Percentiles rank a stretch among this genome's conserved stretches.
phyloP scores from a whole-genome alignment of 179 eudicot species.

The Corrigiola litoralis region DNA sequence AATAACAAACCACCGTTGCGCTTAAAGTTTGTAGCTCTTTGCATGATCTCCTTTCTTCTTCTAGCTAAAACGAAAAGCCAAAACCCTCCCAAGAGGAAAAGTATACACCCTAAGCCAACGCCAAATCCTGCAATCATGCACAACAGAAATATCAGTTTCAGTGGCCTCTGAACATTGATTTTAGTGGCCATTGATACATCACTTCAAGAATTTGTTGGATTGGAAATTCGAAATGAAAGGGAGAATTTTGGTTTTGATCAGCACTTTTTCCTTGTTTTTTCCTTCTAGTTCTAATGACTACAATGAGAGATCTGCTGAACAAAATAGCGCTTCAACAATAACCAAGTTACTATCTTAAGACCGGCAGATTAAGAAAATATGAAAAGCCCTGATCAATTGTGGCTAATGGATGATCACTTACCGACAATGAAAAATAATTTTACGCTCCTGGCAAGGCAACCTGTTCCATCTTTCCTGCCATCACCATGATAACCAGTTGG shows the following conservation, averaged over 20 bases:
- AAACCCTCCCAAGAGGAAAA: conserved; percentile 11
- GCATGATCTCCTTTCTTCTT: conserved; percentile 19
- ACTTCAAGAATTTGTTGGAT: background rate
- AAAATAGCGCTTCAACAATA: no score
- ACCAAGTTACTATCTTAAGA: no score
- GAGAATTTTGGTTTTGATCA: background rate
- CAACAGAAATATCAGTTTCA: background rate
- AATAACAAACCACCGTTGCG: conserved; percentile 41
- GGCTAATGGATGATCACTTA: no score
- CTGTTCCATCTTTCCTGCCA: background rate
- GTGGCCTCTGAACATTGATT: background rate
- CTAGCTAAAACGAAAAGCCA: conserved; percentile 11
- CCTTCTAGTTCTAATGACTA: no score
- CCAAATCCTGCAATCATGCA: conserved; percentile 18
- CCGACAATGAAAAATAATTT: background rate
- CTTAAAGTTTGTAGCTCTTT: conserved; percentile 30
- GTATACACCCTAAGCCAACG: conserved; percentile 15
- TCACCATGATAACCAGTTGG: conserved; percentile 1
- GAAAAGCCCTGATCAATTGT: no score
- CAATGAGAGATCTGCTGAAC: no score
- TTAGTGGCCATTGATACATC: no score
- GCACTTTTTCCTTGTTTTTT: no score
- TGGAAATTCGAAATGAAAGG: background rate
- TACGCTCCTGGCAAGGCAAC: background rate
- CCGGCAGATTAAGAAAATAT: no score